Base-by-base conservation (phyloP, 495 filamentous ascomycete species). In the Penicillium cataractarum region DNA sequence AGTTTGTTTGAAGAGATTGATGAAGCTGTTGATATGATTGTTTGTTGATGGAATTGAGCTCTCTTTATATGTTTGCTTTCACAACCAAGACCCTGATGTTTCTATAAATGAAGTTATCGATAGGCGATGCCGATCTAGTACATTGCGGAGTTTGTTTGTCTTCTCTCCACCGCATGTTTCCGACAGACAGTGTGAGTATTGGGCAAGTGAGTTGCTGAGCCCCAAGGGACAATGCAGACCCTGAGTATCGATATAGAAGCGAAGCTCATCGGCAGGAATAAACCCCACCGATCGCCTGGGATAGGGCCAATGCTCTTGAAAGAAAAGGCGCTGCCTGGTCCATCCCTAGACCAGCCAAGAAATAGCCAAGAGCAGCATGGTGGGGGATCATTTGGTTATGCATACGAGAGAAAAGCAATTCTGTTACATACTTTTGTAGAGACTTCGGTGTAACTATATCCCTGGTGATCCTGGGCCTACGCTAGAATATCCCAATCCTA, bases 241-340 rank as follows among this genome's bases (percentile, higher is more conserved):
- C 37, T 59, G 40, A 37, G 21, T 39, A 19, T 55, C 37, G 26
- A 56, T 42, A 53, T 55, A 49, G 22, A 61, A 51, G 15, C 40
- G 54, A 69, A 52, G 50, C 49, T 31, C 26, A 40, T 37, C 33
- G 33, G 50, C 44, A n/a, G 55, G 27, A 55, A 35, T 24, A 21
- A 22, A 1, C 35, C 22, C 48, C 46, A 53, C 50, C 26, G 66
- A 63, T 63, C 60, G 37, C 21, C 53, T 29, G 19, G 54, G 17
- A 33, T 19, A 42, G 39, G 33, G 29, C 68, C 68, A 70, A 65
- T 70, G 49, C 55, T 12, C n/a, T 42, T 13, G 9, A 5, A 55
- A 57, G 27, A 48, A 70, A 70, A 68, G 62, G 37, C 59, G 68
- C 40, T 70, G 68, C 68, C 68, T 68, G 57, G 29, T 21, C n/a